These are phyloP conservation scores for Myxozyma kluyveri DNA, from an alignment of 805 yeast genomes.

Conservation along the genomic window DNA sequence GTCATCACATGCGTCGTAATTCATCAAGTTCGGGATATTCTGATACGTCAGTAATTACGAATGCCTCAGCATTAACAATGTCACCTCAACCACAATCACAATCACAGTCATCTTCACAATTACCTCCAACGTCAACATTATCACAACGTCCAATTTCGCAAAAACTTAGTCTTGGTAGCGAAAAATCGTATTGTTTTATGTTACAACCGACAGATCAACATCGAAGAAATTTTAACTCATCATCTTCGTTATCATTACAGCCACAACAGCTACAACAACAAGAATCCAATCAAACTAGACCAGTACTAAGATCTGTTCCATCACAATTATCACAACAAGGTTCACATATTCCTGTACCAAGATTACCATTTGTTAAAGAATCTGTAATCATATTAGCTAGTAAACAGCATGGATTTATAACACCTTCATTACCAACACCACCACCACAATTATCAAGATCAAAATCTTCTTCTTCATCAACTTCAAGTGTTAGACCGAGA, in stretches of 20 bases:
- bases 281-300: neutral
- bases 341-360: conserved; percentile 14
- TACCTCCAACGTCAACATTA: neutral
- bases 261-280: neutral
- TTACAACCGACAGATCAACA: conserved; percentile 17
- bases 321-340: neutral
- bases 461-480: neutral
- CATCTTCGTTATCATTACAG: conserved; percentile 1
- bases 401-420: neutral
- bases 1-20: neutral
- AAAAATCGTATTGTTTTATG: conserved; percentile 19
- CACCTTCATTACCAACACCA: neutral
- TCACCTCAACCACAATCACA: neutral
- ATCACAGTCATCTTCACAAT: neutral
- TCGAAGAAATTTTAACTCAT: conserved; percentile 1
- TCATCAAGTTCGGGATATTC: conserved; percentile 3
- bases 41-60: conserved; percentile 3
- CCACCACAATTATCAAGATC: neutral
- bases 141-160: neutral
- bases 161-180: conserved; percentile 6
- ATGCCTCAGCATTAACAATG: conserved; percentile 7
- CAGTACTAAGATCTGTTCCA: neutral
- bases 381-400: conserved; percentile 10
- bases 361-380: conserved; percentile 13
- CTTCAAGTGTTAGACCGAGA: neutral